A percentile compares a stretch with the other conserved stretches of the same genome.
Conservation (phyloP, 2,329 filamentous ascomycete genomes). For the Sporothrix variecibatus region DNA sequence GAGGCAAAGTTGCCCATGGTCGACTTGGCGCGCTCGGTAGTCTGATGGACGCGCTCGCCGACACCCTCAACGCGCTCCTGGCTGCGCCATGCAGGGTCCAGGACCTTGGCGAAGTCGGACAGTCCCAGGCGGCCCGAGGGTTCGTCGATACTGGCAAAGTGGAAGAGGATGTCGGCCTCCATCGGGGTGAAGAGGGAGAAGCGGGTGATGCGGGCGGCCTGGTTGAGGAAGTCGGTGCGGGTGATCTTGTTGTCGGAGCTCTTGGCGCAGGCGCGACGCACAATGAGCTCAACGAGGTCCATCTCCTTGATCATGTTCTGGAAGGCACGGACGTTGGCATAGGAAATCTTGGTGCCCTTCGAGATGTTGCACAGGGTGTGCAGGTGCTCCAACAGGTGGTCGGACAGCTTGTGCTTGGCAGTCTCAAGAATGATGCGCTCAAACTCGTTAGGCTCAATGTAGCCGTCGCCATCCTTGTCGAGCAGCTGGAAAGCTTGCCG, state of each 20-base stretch:
- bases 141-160: conserved; percentile 92
- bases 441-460: conserved; percentile 93
- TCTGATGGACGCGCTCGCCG: conserved; percentile 46
- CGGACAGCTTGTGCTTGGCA: conserved; percentile 91
- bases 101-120: conserved; percentile 87
- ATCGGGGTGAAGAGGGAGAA: conserved; percentile 97
- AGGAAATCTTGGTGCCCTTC: conserved; percentile 88
- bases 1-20: conserved; percentile 60
- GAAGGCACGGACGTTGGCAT: conserved; percentile 95
- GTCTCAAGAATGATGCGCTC: conserved; percentile 95
- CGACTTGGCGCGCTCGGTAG: conserved; percentile 52
- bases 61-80: conserved; percentile 47
- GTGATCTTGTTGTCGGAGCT: conserved; percentile 92
- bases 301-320: conserved; percentile 98
- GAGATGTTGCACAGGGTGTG: conserved; percentile 94
- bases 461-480: conserved; percentile 89
- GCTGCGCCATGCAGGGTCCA: conserved; percentile 88
- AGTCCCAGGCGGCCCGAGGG: conserved; percentile 82
- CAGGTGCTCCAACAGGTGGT: conserved; percentile 89
- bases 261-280: conserved; percentile 81
- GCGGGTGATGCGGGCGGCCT: conserved; percentile 85
- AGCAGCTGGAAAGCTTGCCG: conserved; percentile 92
- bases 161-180: conserved; percentile 98
- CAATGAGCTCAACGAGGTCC: conserved; percentile 92
- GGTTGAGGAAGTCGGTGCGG: conserved; percentile 88